Percentiles rank a stretch among this genome's conserved stretches.
Evolutionary conservation across 2,329 filamentous ascomycete species (phyloP).

Genomic region (Apiospora marii): DNA sequence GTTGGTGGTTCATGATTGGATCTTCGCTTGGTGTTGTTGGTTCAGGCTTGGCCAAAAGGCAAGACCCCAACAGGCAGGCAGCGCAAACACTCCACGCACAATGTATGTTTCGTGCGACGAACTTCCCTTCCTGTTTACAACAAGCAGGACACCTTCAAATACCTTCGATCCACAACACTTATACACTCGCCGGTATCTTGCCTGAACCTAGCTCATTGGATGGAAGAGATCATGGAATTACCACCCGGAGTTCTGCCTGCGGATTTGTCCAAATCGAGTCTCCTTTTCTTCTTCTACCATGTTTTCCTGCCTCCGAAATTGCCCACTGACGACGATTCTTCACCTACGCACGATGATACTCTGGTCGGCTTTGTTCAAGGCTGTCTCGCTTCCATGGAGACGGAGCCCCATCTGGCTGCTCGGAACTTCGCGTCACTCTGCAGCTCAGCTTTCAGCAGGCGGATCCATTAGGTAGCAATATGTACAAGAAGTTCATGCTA

Average conservation of each 20-base stretch:
- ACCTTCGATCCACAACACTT: not conserved
- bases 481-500: slow-evolving; percentile 23
- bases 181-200: not conserved
- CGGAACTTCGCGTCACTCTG: slow-evolving; percentile 15
- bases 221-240: not conserved
- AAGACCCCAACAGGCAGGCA: slow-evolving; percentile 75
- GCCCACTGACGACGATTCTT: slow-evolving; percentile 31
- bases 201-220: not conserved
- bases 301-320: slow-evolving; percentile 43
- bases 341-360: not conserved
- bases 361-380: slow-evolving; percentile 21
- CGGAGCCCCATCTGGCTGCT: slow-evolving; percentile 22
- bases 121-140: not conserved
- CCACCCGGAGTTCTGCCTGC: not conserved
- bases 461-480: not conserved
- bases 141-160: not conserved
- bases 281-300: slow-evolving; percentile 36
- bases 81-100: not conserved
- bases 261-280: not conserved
- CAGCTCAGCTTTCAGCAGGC: not conserved
- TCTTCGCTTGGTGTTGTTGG: not conserved
- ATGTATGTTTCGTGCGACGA: not conserved
- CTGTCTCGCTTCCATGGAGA: slow-evolving; percentile 24
- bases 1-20: not conserved
- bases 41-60: slow-evolving; percentile 67